Conservation (phyloP, 768 basidiomycete species). For the Psilocybe cubensis region DNA sequence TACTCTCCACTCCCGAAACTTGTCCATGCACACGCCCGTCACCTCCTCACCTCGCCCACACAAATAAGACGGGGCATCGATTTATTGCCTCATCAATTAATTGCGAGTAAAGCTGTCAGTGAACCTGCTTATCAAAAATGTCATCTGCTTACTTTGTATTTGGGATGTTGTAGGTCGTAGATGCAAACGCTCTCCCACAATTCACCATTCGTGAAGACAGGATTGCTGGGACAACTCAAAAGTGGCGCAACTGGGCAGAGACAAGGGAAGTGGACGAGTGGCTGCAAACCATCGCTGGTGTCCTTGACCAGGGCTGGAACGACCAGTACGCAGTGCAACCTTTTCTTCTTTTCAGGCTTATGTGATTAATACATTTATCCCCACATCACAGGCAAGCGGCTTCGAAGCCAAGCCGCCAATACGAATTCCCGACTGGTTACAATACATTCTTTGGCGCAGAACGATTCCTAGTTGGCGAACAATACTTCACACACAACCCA, state of each 20-base stretch:
- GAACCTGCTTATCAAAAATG: neutral
- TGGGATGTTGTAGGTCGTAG: conserved; percentile 60
- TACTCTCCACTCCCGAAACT: conserved; percentile 79
- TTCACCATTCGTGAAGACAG: conserved; percentile 80
- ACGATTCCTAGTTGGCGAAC: conserved; percentile 84
- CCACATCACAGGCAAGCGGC: conserved; percentile 53
- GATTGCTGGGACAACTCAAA: conserved; percentile 69
- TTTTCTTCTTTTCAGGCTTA: neutral
- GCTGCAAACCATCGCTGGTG: conserved; percentile 86
- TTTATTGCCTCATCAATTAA: conserved; percentile 85
- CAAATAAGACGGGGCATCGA: conserved; percentile 61
- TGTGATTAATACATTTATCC: neutral
- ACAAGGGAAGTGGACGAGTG: conserved; percentile 88
- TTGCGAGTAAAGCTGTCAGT: conserved; percentile 75
- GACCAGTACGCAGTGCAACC: conserved; percentile 71
- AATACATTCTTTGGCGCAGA: conserved; percentile 82
- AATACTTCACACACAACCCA: conserved; percentile 79
- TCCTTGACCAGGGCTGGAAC: conserved; percentile 88
- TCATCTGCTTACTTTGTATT: conserved; percentile 6
- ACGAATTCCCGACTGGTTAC: conserved; percentile 97
- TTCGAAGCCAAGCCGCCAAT: conserved; percentile 62
- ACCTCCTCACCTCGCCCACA: conserved; percentile 58
- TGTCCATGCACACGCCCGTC: conserved; percentile 78
- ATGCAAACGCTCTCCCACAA: conserved; percentile 63
- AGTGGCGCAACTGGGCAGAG: conserved; percentile 84